A percentile compares a stretch with the other conserved stretches of the same genome.
phyloP scores from a whole-genome alignment of 1,139 yeast species.

The Magnusiomyces suaveolens region DNA sequence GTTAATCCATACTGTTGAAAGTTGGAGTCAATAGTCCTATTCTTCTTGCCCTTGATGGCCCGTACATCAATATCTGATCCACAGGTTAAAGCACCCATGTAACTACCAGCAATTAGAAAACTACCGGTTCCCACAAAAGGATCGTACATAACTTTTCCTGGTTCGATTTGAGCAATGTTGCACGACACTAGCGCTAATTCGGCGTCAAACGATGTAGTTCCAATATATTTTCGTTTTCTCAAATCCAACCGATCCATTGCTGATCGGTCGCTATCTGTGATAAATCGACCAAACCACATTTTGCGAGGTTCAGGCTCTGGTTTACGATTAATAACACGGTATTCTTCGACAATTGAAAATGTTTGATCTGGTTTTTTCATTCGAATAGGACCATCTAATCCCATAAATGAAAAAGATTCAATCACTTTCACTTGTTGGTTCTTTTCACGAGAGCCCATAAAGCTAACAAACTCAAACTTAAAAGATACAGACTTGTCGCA shows the following conservation, averaged over 20 bases:
- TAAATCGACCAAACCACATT: conserved; percentile 68
- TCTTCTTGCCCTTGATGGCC: conserved; percentile 55
- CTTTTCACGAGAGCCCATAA: conserved; percentile 54
- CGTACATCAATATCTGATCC: conserved; percentile 93
- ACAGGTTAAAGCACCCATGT: conserved; percentile 68
- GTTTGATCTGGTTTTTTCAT: conserved; percentile 70
- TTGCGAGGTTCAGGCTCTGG: conserved; percentile 46
- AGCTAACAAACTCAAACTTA: conserved; percentile 74
- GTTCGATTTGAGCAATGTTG: conserved; percentile 67
- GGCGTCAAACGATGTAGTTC: conserved; percentile 95
- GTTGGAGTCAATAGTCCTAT: conserved; percentile 48
- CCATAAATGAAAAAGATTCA: conserved; percentile 62
- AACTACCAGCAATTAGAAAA: conserved; percentile 79
- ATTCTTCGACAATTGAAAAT: conserved; percentile 70
- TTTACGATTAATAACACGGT: conserved; percentile 41
- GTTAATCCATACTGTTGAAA: conserved; percentile 65
- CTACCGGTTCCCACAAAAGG: conserved; percentile 98
- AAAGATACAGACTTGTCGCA: conserved; percentile 33
- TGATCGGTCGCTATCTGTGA: conserved; percentile 58
- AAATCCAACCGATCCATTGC: conserved; percentile 71
- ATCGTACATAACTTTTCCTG: conserved; percentile 68
- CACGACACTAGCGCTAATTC: conserved; percentile 64
- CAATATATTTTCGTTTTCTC: conserved; percentile 75
- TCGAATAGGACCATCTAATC: conserved; percentile 64
- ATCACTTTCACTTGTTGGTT: conserved; percentile 52